phyloP scores from a whole-genome alignment of 139 green algal genomes.

The Diplosphaera chodatii region DNA sequence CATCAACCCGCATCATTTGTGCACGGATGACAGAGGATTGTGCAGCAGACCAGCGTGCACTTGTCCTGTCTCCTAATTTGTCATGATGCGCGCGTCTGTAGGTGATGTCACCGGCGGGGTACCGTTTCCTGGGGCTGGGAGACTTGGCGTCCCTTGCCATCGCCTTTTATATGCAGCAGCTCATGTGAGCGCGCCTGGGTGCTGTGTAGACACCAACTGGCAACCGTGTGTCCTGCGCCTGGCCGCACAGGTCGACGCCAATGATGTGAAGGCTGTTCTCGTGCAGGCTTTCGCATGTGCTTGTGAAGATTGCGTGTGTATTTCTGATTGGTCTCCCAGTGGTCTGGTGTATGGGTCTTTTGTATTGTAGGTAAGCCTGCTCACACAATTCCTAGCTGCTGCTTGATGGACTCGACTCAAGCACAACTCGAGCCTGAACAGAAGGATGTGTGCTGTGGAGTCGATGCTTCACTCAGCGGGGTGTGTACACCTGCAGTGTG shows the following conservation, averaged over 20 bases:
- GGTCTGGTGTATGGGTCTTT: conserved; percentile 3
- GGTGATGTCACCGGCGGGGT: not conserved
- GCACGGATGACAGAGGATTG: no score
- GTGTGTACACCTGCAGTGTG: not conserved
- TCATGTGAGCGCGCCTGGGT: not conserved
- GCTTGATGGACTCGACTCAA: no score
- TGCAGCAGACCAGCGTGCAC: no score
- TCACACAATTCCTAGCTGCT: no score
- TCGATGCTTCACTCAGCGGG: no score
- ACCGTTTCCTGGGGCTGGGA: not conserved
- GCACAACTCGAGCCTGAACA: no score
- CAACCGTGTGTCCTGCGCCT: not conserved
- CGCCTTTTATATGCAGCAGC: conserved; percentile 5
- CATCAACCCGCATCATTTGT: no score
- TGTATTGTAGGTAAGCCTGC: not conserved
- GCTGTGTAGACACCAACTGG: not conserved
- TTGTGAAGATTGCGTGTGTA: conserved; percentile 13
- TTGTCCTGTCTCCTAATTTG: no score
- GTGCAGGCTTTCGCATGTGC: conserved; percentile 2
- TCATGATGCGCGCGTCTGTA: no score
- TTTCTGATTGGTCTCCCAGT: conserved; percentile 11
- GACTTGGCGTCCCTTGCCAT: not conserved
- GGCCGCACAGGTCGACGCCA: no score
- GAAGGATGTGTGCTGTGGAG: no score
- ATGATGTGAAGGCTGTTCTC: no score